Evolutionary conservation across 192 early-diverging fungal genomes (phyloP), one percentile per base, ranked within the genome.

Genomic region (Coemansia sp.): DNA sequence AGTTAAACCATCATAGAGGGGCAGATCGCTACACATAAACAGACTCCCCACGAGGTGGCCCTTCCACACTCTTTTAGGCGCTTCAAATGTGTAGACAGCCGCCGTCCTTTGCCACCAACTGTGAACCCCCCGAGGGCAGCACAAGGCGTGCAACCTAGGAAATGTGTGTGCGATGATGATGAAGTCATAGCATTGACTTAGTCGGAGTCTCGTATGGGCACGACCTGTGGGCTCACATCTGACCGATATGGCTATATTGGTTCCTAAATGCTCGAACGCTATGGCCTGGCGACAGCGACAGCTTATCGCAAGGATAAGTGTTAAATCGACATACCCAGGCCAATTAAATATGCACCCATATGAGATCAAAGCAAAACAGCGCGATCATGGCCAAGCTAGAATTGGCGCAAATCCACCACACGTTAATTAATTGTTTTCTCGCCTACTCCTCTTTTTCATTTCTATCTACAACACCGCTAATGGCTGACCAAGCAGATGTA

Each of bases 401-500:
- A 19, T 50, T 50, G 46, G 46, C 46, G 46, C 46, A 50, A 21
- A 50, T 50, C 46, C 46, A 50, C 46, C 2, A 3, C 41, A 5
- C 14, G 4, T 42, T 21, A 50, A 23, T 50, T 50, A 23, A 25
- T 23, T 21, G 21, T 21, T 10, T 21, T 23, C 21, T n/a, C 17
- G 17, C 46, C n/a, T n/a, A 21, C 46, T 21, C 6, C 46, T 4
- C 17, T 14, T 58, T 32, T 5, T 4, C 25, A 17, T 58, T 6
- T 36, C 6, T 58, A 32, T 32, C 15, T 23, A 27, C 51, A 27
- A 19, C 21, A 51, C 55, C 27, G 5, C 14, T 31, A 58, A 82
- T 77, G 80, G 68, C 72, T 2, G 74, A 74, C 51, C 73, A 67
- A 38, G 48, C 66, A 21, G 80, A 82, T 19, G 27, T 82, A 10